Conservation (phyloP, 1,284 basidiomycete species). For the Neolentinus lepideus region DNA sequence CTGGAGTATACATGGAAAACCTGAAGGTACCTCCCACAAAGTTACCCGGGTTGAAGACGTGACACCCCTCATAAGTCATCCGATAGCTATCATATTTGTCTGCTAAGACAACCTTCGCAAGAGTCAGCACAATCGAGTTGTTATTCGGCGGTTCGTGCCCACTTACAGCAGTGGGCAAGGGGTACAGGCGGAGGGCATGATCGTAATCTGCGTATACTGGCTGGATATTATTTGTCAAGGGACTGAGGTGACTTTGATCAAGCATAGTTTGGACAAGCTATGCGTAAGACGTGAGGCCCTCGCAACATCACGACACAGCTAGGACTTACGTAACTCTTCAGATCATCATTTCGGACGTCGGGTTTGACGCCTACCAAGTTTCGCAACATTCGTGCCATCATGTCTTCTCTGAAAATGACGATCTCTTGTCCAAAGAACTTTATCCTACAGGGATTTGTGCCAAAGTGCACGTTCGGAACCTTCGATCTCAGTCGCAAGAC, state of each 20-base stretch:
- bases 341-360: slow-evolving; percentile 62
- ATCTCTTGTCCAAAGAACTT: slow-evolving; percentile 96
- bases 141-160: neutral
- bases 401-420: slow-evolving; percentile 89
- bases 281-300: neutral
- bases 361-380: slow-evolving; percentile 86
- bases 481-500: slow-evolving; percentile 60
- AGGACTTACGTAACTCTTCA: slow-evolving; percentile 77
- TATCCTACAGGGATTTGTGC: slow-evolving; percentile 90
- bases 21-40: slow-evolving; percentile 69
- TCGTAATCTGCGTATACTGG: slow-evolving; percentile 91
- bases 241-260: slow-evolving; percentile 88
- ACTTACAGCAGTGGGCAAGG: slow-evolving; percentile 85
- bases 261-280: slow-evolving; percentile 91
- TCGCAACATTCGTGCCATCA: slow-evolving; percentile 91
- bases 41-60: slow-evolving; percentile 96
- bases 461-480: slow-evolving; percentile 76
- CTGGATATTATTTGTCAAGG: slow-evolving; percentile 77
- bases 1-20: slow-evolving; percentile 87
- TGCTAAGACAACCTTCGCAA: slow-evolving; percentile 81
- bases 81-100: slow-evolving; percentile 97
- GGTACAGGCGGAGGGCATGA: slow-evolving; percentile 89
- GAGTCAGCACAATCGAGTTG: slow-evolving; percentile 7
- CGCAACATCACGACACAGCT: neutral
- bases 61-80: slow-evolving; percentile 95